Evolutionary conservation across 1,139 yeast species (phyloP), one percentile per base, ranked within the genome.

Genomic region (Protomyces arabidopsidicola): DNA sequence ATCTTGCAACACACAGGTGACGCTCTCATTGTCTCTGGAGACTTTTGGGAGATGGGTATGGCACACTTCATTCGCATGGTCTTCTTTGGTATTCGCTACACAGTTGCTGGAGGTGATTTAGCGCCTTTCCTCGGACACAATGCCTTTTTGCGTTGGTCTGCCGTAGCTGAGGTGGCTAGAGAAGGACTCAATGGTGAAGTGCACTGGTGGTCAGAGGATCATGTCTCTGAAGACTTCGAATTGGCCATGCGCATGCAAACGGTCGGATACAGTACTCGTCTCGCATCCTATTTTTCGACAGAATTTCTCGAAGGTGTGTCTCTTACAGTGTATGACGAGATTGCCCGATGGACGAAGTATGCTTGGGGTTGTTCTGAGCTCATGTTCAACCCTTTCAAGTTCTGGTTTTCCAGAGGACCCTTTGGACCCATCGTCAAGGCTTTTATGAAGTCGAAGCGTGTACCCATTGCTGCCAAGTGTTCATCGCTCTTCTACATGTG

Each of bases 81-180:
- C 59, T 66, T 63, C 52, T 65, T 65, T 34, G 68, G 67, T 2
- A 65, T 66, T 42, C 65, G 65, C 14, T 65, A 65, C 54, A 66
- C 65, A 14, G 66, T 66, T 12, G 65, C 68, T 6, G 65, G 67
- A 9, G 68, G 68, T n/a, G 68, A 66, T 45, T 45, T 60, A 18
- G 67, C 66, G 35, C 67, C 68, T 12, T 66, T 66, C 36, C 63
- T 65, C 18, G 68, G 68, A 2, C 68, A 66, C 54, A 66, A 66
- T 45, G 67, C 68, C 22, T 66, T 66, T 45, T 48, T 66, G 53
- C 51, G 68, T 10, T 65, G 67, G 63, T 56, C 66, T 2, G 68
- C 68, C 2, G 57, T 66, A 63, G 60, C 45, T 52, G 66, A 50
- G n/a, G 53, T 50, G 14, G 35, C 34, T 12, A 18, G 35, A 3